Evolutionary conservation across 1,139 yeast genomes (phyloP), one percentile per base, ranked within the genome.

Genomic region (Taphrina communis): DNA sequence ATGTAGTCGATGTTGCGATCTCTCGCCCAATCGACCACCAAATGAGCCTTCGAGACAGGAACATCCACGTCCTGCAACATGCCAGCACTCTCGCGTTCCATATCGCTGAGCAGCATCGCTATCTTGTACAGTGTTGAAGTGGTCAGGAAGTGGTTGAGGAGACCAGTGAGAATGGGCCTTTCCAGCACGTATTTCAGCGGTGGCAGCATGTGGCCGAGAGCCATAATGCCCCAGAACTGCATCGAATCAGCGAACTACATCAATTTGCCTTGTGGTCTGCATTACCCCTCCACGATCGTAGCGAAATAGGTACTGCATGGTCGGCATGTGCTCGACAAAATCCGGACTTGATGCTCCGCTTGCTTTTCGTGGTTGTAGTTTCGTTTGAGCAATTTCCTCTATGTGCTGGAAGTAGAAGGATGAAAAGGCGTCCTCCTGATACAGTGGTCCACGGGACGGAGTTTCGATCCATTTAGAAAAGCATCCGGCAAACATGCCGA

Each of bases 21-120:
- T 14, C 1, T 31, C 21, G 46, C 65, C 65, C 65, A 60, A 5
- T 50, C 38, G 11, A 60, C 31, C n/a, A 60, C 39, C 7, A 38
- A 42, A 14, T 48, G n/a, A 7, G 57, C 65, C 38, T 60, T 41
- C 4, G 57, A 38, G 6, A n/a, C n/a, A 14, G 65, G 65, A 9
- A 60, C 50, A 35, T 60, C 65, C 11, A 60, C 65, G 50, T 60
- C 65, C 57, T 60, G 65, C 38, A 60, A 42, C 65, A 60, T 60
- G n/a, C 42, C 44, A 11, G 48, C 39, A 36, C 38, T 36, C 19
- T 60, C 65, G 6, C 65, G 44, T 5, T 60, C 57, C n/a, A 39
- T 9, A 19, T 60, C 65, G 11, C 46, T 44, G 19, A 50, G n/a
- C 11, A 60, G 57, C 65, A 60, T 50, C 36, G 65, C 65, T 11